These are phyloP conservation scores for Nigrospora osmanthi DNA, from an alignment of 2,329 filamentous ascomycete species.

Conservation along the genomic window DNA sequence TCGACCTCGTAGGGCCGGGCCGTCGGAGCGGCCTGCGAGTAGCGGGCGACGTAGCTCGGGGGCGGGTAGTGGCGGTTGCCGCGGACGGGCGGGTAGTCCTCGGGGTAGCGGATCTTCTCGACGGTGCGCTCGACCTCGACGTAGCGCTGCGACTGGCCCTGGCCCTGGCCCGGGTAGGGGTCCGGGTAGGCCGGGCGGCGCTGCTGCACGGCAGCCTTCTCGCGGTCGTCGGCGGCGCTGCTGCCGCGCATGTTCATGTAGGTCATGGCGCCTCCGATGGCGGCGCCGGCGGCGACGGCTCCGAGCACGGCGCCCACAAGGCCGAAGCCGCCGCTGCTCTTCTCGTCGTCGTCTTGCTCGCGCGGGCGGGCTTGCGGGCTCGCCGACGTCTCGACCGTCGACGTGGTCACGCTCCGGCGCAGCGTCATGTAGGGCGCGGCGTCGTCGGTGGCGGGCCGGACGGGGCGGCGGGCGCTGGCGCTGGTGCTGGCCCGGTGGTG, in stretches of 20 bases:
- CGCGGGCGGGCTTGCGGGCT: constrained; percentile 13
- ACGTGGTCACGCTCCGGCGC: constrained; percentile 26
- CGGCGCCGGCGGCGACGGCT: constrained; percentile 64
- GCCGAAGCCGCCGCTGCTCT: constrained; percentile 34
- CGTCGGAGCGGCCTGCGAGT: constrained; percentile 24
- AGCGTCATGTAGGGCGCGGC: constrained; percentile 10
- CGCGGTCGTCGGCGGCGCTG: constrained; percentile 30
- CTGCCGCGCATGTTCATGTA: constrained; percentile 60
- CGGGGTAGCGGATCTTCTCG: constrained; percentile 28
- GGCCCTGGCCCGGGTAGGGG: constrained; percentile 20
- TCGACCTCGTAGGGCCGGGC: constrained; percentile 22
- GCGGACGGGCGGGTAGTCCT: constrained; percentile 21
- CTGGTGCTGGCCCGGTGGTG: background rate
- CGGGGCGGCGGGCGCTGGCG: constrained; percentile 4
- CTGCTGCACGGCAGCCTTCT: constrained; percentile 27
- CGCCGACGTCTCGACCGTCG: constrained; percentile 17
- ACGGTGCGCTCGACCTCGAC: constrained; percentile 27
- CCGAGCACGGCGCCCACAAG: constrained; percentile 72
- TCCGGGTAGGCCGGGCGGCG: constrained; percentile 40
- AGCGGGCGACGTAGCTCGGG: constrained; percentile 26
- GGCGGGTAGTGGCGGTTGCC: constrained; percentile 20
- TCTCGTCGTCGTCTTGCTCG: constrained; percentile 6
- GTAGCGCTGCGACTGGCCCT: constrained; percentile 24
- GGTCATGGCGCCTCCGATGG: constrained; percentile 51
- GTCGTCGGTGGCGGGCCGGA: constrained; percentile 9